Percentiles rank a stretch among this genome's conserved stretches.
Evolutionary conservation across 208 protist species (phyloP).

Genomic region (Trypanosomatidae sp.): DNA sequence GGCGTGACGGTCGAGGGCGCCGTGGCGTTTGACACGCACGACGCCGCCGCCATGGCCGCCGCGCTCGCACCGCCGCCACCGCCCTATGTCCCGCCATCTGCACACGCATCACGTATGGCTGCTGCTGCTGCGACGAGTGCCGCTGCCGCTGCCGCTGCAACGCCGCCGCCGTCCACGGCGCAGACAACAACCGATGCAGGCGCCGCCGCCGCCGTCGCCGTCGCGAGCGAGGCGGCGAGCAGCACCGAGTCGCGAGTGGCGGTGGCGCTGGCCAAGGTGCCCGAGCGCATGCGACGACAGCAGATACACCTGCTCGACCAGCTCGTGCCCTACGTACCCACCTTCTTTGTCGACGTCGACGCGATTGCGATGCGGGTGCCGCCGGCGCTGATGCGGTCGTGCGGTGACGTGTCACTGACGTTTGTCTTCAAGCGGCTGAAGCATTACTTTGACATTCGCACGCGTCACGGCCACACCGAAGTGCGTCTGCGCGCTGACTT

Average conservation of each 20-base stretch:
- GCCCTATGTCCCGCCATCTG: not conserved
- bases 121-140: not conserved
- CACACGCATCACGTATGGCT: not conserved
- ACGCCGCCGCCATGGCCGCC: no score
- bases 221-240: not conserved
- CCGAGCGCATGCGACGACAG: constrained; percentile 4
- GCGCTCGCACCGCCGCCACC: not conserved
- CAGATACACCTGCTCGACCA: constrained; percentile 37
- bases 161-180: not conserved
- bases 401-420: constrained; percentile 25
- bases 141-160: not conserved
- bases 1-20: no score
- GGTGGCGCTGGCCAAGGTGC: not conserved
- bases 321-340: constrained; percentile 68
- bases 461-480: constrained; percentile 22
- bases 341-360: constrained; percentile 49
- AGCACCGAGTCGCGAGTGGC: not conserved
- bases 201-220: not conserved
- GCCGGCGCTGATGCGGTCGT: constrained; percentile 24
- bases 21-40: no score
- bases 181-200: not conserved
- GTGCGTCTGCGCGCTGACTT: constrained; percentile 50
- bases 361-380: constrained; percentile 34
- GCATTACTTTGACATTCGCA: constrained; percentile 67
- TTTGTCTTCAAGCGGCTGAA: constrained; percentile 61